Conservation (phyloP, 148 eudicot species). For the Amaranthus palmeri region DNA sequence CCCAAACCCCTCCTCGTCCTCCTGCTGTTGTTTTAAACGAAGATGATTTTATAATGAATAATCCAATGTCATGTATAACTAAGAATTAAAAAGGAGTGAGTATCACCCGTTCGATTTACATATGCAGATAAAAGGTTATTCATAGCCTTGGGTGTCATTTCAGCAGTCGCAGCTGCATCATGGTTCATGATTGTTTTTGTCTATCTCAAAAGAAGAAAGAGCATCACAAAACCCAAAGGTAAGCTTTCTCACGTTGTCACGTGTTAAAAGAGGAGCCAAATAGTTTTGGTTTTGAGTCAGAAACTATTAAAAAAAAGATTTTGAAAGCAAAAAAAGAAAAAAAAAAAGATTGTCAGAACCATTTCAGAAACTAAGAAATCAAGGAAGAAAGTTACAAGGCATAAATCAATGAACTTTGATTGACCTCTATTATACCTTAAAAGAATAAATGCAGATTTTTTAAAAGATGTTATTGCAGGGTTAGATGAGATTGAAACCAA, state of each 20-base stretch:
- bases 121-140: slow-evolving; percentile 2
- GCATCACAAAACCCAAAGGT: slow-evolving; percentile 12
- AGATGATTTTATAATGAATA: too few relatives aligned
- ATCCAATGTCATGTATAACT: too few relatives aligned
- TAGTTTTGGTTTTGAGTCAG: too few relatives aligned
- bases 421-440: too few relatives aligned
- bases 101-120: not conserved
- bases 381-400: not conserved
- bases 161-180: slow-evolving; percentile 18
- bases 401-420: not conserved
- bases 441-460: too few relatives aligned
- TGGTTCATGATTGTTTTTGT: slow-evolving; percentile 8
- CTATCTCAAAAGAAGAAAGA: slow-evolving; percentile 13
- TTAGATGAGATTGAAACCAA: slow-evolving; percentile 26
- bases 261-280: too few relatives aligned
- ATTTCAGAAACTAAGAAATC: not conserved
- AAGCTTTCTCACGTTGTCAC: not conserved
- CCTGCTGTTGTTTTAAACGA: not conserved
- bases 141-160: slow-evolving; percentile 16
- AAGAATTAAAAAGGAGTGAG: not conserved
- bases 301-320: too few relatives aligned
- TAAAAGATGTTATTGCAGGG: slow-evolving; percentile 14
- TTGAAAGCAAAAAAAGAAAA: too few relatives aligned
- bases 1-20: too few relatives aligned
- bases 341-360: too few relatives aligned